These are phyloP conservation scores for Pseudogymnoascus sp. DNA, from an alignment of 2,329 filamentous ascomycete genomes.

Conservation along the genomic window DNA sequence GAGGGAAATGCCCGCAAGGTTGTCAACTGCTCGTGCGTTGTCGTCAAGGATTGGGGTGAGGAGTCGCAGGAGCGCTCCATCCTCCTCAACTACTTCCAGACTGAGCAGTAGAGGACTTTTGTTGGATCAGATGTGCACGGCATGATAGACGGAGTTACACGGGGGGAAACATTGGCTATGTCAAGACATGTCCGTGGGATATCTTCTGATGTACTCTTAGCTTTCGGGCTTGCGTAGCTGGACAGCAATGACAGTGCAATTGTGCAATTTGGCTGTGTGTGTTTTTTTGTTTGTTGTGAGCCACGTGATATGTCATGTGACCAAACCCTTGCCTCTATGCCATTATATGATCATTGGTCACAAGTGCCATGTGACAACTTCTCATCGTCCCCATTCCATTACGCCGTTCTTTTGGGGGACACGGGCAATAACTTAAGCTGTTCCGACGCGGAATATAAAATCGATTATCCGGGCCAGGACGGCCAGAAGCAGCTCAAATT, in stretches of 20 bases:
- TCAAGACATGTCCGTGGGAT: slow-evolving; percentile 21
- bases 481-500: not conserved
- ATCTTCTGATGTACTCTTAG: slow-evolving; percentile 25
- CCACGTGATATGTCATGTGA: slow-evolving; percentile 5
- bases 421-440: not conserved
- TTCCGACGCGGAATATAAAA: not conserved
- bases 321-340: not conserved
- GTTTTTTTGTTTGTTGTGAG: not conserved
- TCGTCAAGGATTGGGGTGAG: slow-evolving; percentile 99
- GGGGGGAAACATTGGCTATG: slow-evolving; percentile 21
- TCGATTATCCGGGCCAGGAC: not conserved
- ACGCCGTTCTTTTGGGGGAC: not conserved
- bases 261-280: not conserved
- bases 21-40: slow-evolving; percentile 99
- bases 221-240: not conserved
- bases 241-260: not conserved
- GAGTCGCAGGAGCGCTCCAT: slow-evolving; percentile 98
- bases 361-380: not conserved
- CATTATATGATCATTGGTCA: not conserved
- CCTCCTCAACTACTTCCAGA: slow-evolving; percentile 99
- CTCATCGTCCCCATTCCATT: not conserved
- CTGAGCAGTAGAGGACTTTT: slow-evolving; percentile 52
- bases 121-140: slow-evolving; percentile 14
- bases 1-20: slow-evolving; percentile 99
- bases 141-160: slow-evolving; percentile 22